Evolutionary conservation across 225 moss, liverwort and hornwort species (phyloP), one percentile per base, ranked within the genome.

Genomic region (Polytrichum commune): DNA sequence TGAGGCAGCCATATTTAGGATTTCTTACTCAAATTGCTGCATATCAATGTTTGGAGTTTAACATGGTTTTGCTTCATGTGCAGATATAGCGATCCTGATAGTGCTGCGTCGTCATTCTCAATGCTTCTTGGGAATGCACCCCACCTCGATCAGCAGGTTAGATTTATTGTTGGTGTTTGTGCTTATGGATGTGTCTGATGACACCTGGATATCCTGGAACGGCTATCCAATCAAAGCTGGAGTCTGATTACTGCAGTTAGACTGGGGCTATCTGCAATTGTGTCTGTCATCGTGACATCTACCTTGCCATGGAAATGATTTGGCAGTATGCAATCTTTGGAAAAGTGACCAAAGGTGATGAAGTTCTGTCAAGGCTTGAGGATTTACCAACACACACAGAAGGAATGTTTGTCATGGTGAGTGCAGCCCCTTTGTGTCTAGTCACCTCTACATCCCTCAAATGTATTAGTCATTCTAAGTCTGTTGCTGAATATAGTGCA

Each of bases 381-480:
- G 85, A 86, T 54, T 65, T 98, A 75, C 86, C 92, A 67, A 98
- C 95, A 69, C 86, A 85, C 60, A 85, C 25, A 75, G 97, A 98
- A 78, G 97, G 95, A 76, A 98, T 98, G 67, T 98, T 98, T 76
- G 97, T 98, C 29, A 98, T 98, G 92, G 91, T 95, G 61, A 70
- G 84, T 29, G 54, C 46, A 46, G 13, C 13, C 46, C 8, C 46
- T 46, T 46, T 46, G 46, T 16, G 16, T 13, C 46, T 46, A 46
- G 46, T 46, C 46, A 46, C 46, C 46, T 46, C 46, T 10, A 46
- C 46, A 46, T 46, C 13, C 4, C 46, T 46, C 46, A 46, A 46
- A 13, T 46, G 46, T 46, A 46, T 46, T 13, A 13, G 46, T 46
- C 46, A 13, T 46, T 46, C 13, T 13, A 13, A 46, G 46, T 16